Evolutionary conservation across 768 basidiomycete species (phyloP).

Genomic region (Auricularia cornea): DNA sequence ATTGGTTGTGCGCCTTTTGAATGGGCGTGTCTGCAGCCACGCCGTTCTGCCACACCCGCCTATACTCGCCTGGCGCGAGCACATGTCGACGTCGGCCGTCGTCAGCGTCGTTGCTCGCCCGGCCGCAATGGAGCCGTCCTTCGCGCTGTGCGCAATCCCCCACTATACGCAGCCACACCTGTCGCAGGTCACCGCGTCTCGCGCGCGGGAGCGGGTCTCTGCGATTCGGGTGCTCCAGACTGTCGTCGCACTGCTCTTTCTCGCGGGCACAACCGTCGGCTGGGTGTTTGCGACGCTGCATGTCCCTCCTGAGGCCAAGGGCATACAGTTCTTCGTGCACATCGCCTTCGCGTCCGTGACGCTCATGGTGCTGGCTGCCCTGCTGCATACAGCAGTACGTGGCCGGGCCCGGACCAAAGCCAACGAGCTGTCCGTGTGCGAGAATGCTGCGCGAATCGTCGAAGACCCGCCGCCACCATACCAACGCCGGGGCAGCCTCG

Average conservation of each 20-base stretch:
- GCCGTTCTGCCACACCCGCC: neutral
- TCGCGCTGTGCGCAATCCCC: neutral
- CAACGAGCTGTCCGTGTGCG: too few species aligned
- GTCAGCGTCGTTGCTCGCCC: neutral
- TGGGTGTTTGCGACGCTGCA: neutral
- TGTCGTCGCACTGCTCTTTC: neutral
- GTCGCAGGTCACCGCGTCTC: neutral
- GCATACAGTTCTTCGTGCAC: neutral
- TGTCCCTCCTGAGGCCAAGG: neutral
- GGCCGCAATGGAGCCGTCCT: neutral
- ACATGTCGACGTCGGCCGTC: neutral
- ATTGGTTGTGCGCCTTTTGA: too few species aligned
- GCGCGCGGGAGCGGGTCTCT: neutral
- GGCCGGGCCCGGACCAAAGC: too few species aligned
- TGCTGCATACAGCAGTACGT: neutral
- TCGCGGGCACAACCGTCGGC: neutral
- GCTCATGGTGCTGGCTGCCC: neutral
- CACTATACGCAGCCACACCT: neutral
- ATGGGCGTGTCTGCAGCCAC: too few species aligned
- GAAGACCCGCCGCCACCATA: neutral
- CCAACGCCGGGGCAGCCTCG: neutral
- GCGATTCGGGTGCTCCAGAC: neutral
- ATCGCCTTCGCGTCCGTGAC: neutral
- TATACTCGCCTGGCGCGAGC: neutral
- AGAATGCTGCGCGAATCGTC: neutral